These are phyloP conservation scores for Gracilaria caudata DNA, from an alignment of 23 red algal species.

Conservation along the genomic window DNA sequence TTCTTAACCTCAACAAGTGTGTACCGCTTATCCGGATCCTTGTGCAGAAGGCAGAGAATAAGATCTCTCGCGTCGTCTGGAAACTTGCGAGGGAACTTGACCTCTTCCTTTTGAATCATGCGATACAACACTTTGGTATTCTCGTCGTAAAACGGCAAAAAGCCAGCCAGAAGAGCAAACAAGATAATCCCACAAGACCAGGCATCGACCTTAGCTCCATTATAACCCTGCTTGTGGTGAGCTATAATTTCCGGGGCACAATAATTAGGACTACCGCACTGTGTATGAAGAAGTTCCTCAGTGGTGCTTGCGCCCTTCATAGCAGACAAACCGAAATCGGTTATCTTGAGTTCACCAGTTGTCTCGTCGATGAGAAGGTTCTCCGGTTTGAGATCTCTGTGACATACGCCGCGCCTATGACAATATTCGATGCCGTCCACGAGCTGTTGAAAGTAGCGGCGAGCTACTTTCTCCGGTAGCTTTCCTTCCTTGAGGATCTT, in stretches of 20 bases:
- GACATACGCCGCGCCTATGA: constrained; percentile 93
- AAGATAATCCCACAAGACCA: constrained; percentile 89
- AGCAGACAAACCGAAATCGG: constrained; percentile 91
- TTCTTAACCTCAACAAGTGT: constrained; percentile 67
- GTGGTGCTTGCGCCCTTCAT: constrained; percentile 75
- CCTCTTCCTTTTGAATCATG: constrained; percentile 60
- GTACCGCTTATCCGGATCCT: constrained; percentile 74
- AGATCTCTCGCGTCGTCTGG: constrained; percentile 70
- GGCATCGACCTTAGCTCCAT: constrained; percentile 75
- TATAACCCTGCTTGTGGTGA: constrained; percentile 75
- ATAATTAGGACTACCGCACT: constrained; percentile 88
- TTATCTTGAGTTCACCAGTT: constrained; percentile 85
- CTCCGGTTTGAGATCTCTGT: constrained; percentile 96
- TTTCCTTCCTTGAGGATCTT: constrained; percentile 82
- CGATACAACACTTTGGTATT: constrained; percentile 74
- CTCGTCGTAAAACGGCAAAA: constrained; percentile 75
- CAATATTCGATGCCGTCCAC: constrained; percentile 98
- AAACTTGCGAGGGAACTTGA: constrained; percentile 71
- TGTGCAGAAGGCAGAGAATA: constrained; percentile 66
- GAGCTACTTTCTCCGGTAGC: constrained; percentile 79
- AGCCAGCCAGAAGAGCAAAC: constrained; percentile 72
- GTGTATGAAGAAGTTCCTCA: constrained; percentile 71
- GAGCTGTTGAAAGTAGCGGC: constrained; percentile 94
- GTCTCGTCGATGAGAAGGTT: constrained; percentile 82
- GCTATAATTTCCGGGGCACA: constrained; percentile 86